Evolutionary conservation across 2,329 filamentous ascomycete species (phyloP), one percentile per base, ranked within the genome.

Genomic region (Ascochyta lentis): DNA sequence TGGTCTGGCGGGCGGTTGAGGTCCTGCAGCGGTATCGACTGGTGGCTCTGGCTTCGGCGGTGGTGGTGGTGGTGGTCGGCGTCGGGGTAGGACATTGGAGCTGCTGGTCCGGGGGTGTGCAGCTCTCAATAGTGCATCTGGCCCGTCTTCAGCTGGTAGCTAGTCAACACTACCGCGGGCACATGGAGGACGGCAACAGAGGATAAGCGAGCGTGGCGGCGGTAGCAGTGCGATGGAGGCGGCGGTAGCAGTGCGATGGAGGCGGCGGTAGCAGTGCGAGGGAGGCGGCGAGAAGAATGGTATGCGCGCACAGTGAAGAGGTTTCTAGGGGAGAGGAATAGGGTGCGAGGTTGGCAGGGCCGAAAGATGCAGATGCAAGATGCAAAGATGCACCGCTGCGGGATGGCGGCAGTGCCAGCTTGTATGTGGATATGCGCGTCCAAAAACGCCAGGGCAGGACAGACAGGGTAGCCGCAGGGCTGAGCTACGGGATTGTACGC

Each of bases 1-100:
- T 73, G 64, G 58, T 76, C 75, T 22, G 73, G 73, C 58, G 74
- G 75, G 43, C 72, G 73, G 61, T 74, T 74, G 56, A 81, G 75
- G 64, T 80, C 84, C 74, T 87, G 87, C 55, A 94, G 80, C 56
- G 89, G 89, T 77, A 95, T 93, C 59, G 88, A 88, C 68, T 84
- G 83, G 56, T 81, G 78, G 54, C 78, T 76, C 26, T 82, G 79
- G 59, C 77, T 76, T 62, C 79, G 77, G 59, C 79, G 76, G 66
- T 80, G 77, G 29, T 37, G 49, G 48, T 52, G 77, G 29, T 42
- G 46, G 54, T 49, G 49, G 56, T 72, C 71, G 46, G 78, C 75
- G 64, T 79, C 79, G 69, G 79, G 77, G 65, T 80, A 79, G 76
- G 81, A 78, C 80, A 81, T 83, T 67, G 68, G 63, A 65, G 69